phyloP scores from a whole-genome alignment of 1,284 basidiomycete species.

The Sanghuangporus baumii region DNA sequence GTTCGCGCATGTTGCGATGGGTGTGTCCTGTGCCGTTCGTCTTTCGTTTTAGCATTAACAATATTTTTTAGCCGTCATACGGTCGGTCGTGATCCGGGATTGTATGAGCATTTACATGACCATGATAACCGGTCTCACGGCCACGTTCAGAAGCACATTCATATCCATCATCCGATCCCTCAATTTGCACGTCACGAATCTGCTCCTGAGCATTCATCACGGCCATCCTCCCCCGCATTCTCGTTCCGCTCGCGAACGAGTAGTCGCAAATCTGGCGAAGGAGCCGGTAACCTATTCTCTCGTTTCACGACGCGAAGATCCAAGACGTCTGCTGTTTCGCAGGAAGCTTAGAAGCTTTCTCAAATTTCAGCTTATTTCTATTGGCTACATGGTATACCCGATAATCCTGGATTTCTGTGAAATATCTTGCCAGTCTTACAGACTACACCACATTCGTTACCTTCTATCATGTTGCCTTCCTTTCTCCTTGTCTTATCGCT shows the following conservation, averaged over 20 bases:
- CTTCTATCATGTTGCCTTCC: not conserved
- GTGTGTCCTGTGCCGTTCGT: not conserved
- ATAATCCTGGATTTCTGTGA: not conserved
- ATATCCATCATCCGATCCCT: constrained; percentile 14
- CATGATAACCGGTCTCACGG: constrained; percentile 38
- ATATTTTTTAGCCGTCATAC: constrained; percentile 55
- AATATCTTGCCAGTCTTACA: not conserved
- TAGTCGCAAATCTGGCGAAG: constrained; percentile 15
- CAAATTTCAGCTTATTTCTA: not conserved
- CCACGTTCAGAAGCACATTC: constrained; percentile 24
- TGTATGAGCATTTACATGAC: constrained; percentile 50
- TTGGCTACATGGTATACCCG: not conserved
- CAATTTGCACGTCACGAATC: constrained; percentile 5
- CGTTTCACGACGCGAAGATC: constrained; percentile 16
- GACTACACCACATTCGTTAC: not conserved
- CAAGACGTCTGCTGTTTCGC: constrained; percentile 7
- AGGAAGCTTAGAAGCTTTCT: not conserved
- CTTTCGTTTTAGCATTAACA: not conserved
- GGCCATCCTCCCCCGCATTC: constrained; percentile 17
- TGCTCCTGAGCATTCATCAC: constrained; percentile 9
- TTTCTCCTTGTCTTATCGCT: not conserved
- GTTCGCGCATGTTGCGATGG: constrained; percentile 95
- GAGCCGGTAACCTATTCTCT: constrained; percentile 12
- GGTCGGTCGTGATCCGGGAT: constrained; percentile 50
- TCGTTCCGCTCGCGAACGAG: constrained; percentile 18